Percentiles rank a stretch among this genome's conserved stretches.
Evolutionary conservation across 495 filamentous ascomycete species (phyloP).

Genomic region (Bathelium albidoporum): DNA sequence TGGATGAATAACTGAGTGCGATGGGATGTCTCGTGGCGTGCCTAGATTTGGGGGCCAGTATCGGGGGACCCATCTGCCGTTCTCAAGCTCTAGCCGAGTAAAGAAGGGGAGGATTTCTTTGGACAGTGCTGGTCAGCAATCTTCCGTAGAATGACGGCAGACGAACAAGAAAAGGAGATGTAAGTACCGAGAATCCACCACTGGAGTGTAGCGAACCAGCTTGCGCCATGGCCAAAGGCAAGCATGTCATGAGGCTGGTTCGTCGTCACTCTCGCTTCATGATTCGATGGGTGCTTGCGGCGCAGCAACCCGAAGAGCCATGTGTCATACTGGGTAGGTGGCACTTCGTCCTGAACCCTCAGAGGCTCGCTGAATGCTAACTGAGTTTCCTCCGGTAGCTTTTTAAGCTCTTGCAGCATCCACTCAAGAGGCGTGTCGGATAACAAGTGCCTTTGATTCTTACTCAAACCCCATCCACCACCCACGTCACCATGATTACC

Average conservation of each 20-base stretch:
- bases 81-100: not conserved
- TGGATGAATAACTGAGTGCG: not conserved
- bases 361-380: not conserved
- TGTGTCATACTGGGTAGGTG: not conserved
- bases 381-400: not conserved
- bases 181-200: not conserved
- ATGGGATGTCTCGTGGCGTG: not conserved
- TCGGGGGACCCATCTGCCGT: not conserved
- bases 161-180: not conserved
- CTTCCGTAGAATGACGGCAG: not conserved
- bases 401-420: slow-evolving; percentile 59
- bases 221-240: not conserved
- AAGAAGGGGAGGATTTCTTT: not conserved
- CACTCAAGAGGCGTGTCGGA: slow-evolving; percentile 70
- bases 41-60: not conserved
- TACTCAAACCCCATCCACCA: slow-evolving; percentile 62
- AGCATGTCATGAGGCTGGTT: not conserved
- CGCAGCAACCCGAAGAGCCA: not conserved
- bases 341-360: not conserved
- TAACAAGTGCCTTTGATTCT: slow-evolving; percentile 47
- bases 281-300: not conserved
- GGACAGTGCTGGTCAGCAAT: not conserved
- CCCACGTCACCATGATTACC: slow-evolving; percentile 77
- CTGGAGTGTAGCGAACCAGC: not conserved
- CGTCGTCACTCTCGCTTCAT: not conserved